phyloP scores from a whole-genome alignment of 176 grass and related monocot species.

The Cenchrus americanus region DNA sequence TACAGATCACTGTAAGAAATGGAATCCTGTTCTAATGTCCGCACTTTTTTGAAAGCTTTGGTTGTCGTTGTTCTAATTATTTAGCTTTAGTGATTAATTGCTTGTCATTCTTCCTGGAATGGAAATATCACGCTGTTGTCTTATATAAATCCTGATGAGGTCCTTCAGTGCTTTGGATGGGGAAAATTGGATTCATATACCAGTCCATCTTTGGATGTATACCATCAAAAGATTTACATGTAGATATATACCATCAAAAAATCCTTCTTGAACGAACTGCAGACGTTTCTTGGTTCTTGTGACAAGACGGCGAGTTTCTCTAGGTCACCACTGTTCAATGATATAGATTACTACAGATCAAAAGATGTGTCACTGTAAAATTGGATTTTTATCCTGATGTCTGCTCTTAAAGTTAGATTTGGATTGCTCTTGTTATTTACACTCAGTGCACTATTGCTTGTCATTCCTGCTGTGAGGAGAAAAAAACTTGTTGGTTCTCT shows the following conservation, averaged over 20 bases:
- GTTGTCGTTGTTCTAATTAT: neutral
- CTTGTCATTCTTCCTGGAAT: slow-evolving; percentile 13
- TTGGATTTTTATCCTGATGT: neutral
- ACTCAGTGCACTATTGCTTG: slow-evolving; percentile 7
- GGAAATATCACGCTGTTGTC: neutral
- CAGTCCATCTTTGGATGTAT: too few relatives aligned
- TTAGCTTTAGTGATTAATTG: neutral
- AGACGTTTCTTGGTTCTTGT: neutral
- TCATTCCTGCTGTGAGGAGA: neutral
- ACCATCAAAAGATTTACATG: too few relatives aligned
- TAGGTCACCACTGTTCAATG: neutral
- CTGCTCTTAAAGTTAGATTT: slow-evolving; percentile 5
- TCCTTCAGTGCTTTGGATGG: neutral
- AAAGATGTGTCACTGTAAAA: neutral
- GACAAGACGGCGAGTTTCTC: neutral
- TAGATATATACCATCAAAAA: too few relatives aligned
- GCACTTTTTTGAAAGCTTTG: neutral
- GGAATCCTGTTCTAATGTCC: neutral
- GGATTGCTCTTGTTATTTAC: neutral
- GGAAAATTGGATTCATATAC: too few relatives aligned
- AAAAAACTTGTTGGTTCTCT: neutral
- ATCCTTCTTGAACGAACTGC: neutral
- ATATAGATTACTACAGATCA: neutral
- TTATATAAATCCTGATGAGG: neutral
- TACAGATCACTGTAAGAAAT: neutral